phyloP scores from a whole-genome alignment of 2,329 filamentous ascomycete species.

The Gyromitra esculenta region DNA sequence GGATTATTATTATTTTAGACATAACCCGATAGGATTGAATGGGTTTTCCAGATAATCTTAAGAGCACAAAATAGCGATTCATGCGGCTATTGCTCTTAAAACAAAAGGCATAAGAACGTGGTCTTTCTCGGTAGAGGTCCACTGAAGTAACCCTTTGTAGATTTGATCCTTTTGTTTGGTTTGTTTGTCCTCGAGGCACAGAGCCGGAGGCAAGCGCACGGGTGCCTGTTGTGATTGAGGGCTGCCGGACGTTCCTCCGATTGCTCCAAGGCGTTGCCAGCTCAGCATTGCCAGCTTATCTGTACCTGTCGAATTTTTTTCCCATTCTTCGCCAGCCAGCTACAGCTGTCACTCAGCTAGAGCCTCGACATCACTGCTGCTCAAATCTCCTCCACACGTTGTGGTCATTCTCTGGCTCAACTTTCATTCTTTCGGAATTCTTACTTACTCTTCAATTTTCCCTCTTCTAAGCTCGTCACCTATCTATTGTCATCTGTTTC shows the following conservation, averaged over 20 bases:
- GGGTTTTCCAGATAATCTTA: conserved; percentile 4
- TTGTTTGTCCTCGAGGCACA: conserved; percentile 37
- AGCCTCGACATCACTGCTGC: too few relatives aligned
- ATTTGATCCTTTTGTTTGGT: conserved; percentile 41
- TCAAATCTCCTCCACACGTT: too few relatives aligned
- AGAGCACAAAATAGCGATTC: conserved; percentile 20
- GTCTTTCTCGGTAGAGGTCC: conserved; percentile 13
- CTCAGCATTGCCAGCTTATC: conserved; percentile 9
- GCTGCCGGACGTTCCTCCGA: conserved; percentile 1
- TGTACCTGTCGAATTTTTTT: not conserved
- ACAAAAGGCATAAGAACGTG: conserved; percentile 19
- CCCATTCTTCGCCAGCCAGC: not conserved
- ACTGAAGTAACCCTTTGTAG: conserved; percentile 1
- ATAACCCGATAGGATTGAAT: conserved; percentile 40
- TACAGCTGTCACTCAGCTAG: not conserved
- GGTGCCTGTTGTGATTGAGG: conserved; percentile 4
- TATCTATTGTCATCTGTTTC: conserved; percentile 31
- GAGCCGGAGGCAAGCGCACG: not conserved
- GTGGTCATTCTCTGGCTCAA: conserved; percentile 18
- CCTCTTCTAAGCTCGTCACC: conserved; percentile 31
- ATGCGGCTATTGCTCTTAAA: conserved; percentile 19
- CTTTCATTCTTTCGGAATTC: conserved; percentile 33
- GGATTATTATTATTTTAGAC: not conserved
- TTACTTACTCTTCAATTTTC: conserved; percentile 46
- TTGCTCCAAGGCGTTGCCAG: conserved; percentile 18